Conservation (phyloP, 1,139 yeast genomes). For the Candida albicans region DNA sequence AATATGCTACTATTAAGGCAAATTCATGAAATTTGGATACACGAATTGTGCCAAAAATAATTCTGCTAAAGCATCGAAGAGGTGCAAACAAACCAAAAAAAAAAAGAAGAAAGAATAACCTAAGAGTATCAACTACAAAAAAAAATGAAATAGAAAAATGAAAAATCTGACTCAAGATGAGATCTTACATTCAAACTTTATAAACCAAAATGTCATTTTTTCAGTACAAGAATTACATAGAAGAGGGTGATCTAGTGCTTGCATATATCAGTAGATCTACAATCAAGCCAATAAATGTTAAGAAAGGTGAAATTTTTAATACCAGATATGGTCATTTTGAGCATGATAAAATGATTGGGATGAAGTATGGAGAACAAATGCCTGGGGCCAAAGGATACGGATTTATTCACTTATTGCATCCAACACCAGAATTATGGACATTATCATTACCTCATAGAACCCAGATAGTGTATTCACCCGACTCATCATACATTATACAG, state of each 20-base stretch:
- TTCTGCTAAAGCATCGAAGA: too few relatives aligned
- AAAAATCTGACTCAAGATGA: slow-evolving; percentile 4
- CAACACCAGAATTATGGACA: slow-evolving; percentile 96
- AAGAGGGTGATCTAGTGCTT: slow-evolving; percentile 82
- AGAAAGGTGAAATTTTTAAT: slow-evolving; percentile 60
- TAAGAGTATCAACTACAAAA: background rate
- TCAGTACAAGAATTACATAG: slow-evolving; percentile 56
- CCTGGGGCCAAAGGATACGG: slow-evolving; percentile 80
- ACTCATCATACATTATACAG: slow-evolving; percentile 86
- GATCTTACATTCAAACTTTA: background rate
- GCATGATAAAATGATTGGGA: slow-evolving; percentile 80
- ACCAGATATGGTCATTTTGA: slow-evolving; percentile 89
- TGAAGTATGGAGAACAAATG: slow-evolving; percentile 82
- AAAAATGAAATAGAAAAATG: slow-evolving; percentile 2
- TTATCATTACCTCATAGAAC: slow-evolving; percentile 93
- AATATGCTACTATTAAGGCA: too few relatives aligned
- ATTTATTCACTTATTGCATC: slow-evolving; percentile 82
- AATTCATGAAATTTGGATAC: too few relatives aligned
- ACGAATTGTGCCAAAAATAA: too few relatives aligned
- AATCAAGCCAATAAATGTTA: slow-evolving; percentile 71
- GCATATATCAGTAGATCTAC: slow-evolving; percentile 82
- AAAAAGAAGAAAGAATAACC: too few relatives aligned
- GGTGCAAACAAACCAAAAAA: too few relatives aligned
- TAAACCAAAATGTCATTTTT: slow-evolving; percentile 40
- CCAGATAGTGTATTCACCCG: slow-evolving; percentile 96